Conservation (phyloP, 2,329 filamentous ascomycete genomes). For the Aspergillus transmontanensis region DNA sequence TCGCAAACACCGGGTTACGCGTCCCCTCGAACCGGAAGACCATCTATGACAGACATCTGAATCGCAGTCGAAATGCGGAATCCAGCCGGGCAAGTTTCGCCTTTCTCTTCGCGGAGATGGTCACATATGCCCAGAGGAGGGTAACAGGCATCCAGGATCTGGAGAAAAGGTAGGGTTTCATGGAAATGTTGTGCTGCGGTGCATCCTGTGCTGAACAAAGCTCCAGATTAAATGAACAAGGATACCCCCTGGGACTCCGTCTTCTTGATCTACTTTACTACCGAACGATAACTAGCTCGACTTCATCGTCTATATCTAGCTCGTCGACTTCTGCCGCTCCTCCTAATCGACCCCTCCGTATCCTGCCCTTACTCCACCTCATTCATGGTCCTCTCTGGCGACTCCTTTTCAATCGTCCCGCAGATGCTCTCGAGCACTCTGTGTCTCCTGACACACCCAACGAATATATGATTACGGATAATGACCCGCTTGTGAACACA, state of each 20-base stretch:
- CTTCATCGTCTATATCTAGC: conserved; percentile 80
- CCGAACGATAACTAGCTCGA: conserved; percentile 77
- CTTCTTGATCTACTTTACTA: conserved; percentile 94
- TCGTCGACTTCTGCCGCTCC: conserved; percentile 70
- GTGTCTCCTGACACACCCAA: conserved; percentile 79
- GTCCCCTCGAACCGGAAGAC: conserved; percentile 94
- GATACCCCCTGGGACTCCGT: conserved; percentile 90
- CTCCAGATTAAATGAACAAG: conserved; percentile 79
- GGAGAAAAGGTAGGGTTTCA: conserved; percentile 73
- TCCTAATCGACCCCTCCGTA: conserved; percentile 78
- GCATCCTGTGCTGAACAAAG: not conserved
- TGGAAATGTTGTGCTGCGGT: not conserved
- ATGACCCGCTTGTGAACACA: conserved; percentile 92
- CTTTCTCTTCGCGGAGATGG: conserved; percentile 95
- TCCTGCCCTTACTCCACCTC: conserved; percentile 90
- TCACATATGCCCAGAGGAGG: conserved; percentile 86
- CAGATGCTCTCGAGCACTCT: conserved; percentile 89
- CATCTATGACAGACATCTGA: conserved; percentile 94
- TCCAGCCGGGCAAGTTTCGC: conserved; percentile 92
- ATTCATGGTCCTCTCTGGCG: conserved; percentile 92
- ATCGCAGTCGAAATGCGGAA: conserved; percentile 84
- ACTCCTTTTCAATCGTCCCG: conserved; percentile 86
- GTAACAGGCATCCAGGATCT: conserved; percentile 93
- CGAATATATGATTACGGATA: conserved; percentile 99
- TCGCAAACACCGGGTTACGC: conserved; percentile 63